phyloP scores from a whole-genome alignment of 208 protist species.

The Leishmania amazonensis region DNA sequence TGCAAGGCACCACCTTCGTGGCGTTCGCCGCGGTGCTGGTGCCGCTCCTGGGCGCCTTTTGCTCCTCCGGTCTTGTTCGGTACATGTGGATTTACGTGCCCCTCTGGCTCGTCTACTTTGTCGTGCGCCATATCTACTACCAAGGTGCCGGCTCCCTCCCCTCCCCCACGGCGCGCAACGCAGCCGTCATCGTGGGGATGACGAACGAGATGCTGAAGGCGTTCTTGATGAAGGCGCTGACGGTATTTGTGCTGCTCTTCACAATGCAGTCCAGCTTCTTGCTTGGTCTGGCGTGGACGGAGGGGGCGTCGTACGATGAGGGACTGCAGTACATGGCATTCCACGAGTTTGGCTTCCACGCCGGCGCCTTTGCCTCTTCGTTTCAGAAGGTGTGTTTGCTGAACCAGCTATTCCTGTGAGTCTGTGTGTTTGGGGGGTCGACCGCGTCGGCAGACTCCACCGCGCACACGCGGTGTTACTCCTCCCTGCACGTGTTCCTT shows the following conservation, averaged over 20 bases:
- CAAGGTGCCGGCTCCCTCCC: slow-evolving; percentile 10
- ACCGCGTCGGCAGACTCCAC: not conserved
- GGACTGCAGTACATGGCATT: slow-evolving; percentile 11
- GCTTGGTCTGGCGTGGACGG: slow-evolving; percentile 39
- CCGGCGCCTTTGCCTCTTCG: not conserved
- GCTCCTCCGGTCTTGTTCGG: slow-evolving; percentile 27
- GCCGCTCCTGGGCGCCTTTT: slow-evolving; percentile 46
- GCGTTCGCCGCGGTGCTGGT: slow-evolving; percentile 51
- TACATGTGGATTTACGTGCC: slow-evolving; percentile 50
- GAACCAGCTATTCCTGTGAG: slow-evolving; percentile 37
- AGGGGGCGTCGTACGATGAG: slow-evolving; percentile 21
- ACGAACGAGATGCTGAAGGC: slow-evolving; percentile 46
- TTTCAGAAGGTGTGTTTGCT: slow-evolving; percentile 32
- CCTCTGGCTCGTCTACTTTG: slow-evolving; percentile 32
- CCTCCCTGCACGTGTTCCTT: not conserved
- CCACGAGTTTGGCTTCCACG: slow-evolving; percentile 3
- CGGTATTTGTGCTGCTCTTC: slow-evolving; percentile 50
- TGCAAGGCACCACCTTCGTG: slow-evolving; percentile 66
- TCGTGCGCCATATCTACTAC: slow-evolving; percentile 54
- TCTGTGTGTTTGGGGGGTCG: not conserved
- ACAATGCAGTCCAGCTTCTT: slow-evolving; percentile 57
- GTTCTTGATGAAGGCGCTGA: slow-evolving; percentile 48
- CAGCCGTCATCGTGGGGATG: slow-evolving; percentile 27
- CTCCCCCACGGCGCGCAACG: slow-evolving; percentile 13
- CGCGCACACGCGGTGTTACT: not conserved